Conservation (phyloP, 140 eudicot genomes). For the Oenanthe javanica region DNA sequence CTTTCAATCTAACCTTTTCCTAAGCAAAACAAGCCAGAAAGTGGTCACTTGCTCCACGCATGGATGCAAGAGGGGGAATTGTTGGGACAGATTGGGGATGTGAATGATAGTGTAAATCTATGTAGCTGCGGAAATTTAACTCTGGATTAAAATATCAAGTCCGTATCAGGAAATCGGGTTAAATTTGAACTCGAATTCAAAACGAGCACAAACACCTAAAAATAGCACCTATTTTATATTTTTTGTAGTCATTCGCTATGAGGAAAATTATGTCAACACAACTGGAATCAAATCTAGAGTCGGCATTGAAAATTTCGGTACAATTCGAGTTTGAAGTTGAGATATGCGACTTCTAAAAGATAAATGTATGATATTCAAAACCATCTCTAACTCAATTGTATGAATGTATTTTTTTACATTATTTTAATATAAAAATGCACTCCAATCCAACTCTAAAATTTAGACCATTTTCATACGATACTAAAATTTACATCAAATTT, state of each 20-base stretch:
- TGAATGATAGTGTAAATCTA: not conserved
- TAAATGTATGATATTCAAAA: not conserved
- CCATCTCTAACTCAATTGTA: not conserved
- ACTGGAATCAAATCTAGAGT: not conserved
- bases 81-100: not conserved
- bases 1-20: not conserved
- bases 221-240: not conserved
- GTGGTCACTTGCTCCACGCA: not conserved
- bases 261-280: not conserved
- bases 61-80: not conserved
- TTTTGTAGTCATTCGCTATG: not conserved
- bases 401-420: too few species aligned
- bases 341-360: not conserved
- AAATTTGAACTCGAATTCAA: not conserved
- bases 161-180: not conserved
- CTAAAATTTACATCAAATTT: too few species aligned
- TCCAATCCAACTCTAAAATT: too few species aligned
- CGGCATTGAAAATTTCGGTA: not conserved
- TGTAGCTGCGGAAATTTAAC: not conserved
- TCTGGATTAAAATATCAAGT: not conserved
- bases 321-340: not conserved
- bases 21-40: not conserved
- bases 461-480: too few species aligned
- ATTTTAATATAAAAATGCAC: too few species aligned
- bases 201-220: not conserved